These are phyloP conservation scores for Rubia tinctorum DNA, from an alignment of 305 asterid species.

Conservation along the genomic window DNA sequence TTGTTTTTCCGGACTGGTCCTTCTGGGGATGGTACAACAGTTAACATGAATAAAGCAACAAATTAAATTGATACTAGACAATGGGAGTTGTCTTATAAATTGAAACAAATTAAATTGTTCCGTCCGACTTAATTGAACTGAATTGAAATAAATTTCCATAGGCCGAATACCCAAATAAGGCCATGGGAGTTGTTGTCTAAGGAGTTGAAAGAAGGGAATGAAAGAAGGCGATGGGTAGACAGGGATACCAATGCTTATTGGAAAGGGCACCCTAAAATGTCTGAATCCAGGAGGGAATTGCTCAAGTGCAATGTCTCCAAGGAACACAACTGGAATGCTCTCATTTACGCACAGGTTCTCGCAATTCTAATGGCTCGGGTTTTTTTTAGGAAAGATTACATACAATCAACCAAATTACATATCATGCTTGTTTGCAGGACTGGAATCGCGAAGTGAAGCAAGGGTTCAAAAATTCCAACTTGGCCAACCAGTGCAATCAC, in stretches of 20 bases:
- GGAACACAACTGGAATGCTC: constrained; percentile 54
- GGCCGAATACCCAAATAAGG: constrained; percentile 66
- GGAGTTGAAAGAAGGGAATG: constrained; percentile 45
- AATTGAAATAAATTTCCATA: constrained; percentile 9
- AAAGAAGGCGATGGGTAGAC: constrained; percentile 39
- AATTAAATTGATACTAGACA: background rate
- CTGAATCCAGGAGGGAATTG: constrained; percentile 40
- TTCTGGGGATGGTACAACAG: constrained; percentile 75
- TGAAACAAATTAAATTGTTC: background rate
- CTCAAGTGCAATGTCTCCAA: constrained; percentile 52
- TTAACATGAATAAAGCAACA: background rate
- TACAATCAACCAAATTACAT: too few species aligned
- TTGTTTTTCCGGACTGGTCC: constrained; percentile 97
- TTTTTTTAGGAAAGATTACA: too few species aligned
- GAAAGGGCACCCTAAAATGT: constrained; percentile 62
- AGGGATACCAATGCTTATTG: constrained; percentile 62
- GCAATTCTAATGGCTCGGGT: too few species aligned
- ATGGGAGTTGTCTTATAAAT: too few species aligned
- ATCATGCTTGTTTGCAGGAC: constrained; percentile 36
- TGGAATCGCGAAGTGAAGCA: constrained; percentile 59
- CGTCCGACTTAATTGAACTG: background rate
- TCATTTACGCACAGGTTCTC: constrained; percentile 43
- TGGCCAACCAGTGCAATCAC: constrained; percentile 80
- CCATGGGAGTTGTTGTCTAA: constrained; percentile 47
- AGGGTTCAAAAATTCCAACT: constrained; percentile 79